These are phyloP conservation scores for Brettanomyces naardenensis DNA, from an alignment of 805 yeast species.

Conservation along the genomic window DNA sequence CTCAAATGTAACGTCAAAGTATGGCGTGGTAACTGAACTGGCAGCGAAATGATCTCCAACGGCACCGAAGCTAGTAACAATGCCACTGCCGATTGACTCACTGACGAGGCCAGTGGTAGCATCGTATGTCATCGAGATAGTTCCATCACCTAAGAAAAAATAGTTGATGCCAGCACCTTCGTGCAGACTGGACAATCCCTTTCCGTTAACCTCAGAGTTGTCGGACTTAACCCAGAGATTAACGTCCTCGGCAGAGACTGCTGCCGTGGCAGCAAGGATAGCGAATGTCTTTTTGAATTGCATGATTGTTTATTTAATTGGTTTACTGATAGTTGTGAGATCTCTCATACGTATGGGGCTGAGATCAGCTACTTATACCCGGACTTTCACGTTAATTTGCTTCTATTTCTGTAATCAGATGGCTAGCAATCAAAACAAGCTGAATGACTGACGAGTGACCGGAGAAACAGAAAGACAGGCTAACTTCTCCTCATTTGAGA, in stretches of 20 bases:
- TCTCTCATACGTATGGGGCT: too few relatives aligned
- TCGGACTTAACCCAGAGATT: neutral
- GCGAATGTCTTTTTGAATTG: neutral
- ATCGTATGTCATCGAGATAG: conserved; percentile 11
- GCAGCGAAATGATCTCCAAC: neutral
- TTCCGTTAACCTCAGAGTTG: conserved; percentile 1
- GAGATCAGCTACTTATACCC: neutral
- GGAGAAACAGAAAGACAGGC: too few relatives aligned
- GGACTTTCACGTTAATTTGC: neutral
- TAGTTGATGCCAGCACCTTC: conserved; percentile 45
- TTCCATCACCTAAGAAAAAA: conserved; percentile 24
- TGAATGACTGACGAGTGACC: too few relatives aligned
- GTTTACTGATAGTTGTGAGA: conserved; percentile 16
- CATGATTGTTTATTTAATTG: conserved; percentile 4
- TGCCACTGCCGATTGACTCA: neutral
- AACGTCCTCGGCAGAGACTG: neutral
- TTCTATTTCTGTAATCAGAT: neutral
- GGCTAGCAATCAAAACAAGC: too few relatives aligned
- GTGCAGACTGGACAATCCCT: conserved; percentile 27
- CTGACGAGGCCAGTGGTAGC: conserved; percentile 5
- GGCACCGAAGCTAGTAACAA: conserved; percentile 1
- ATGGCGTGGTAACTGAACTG: conserved; percentile 1
- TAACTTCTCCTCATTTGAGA: too few relatives aligned
- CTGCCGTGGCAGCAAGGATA: neutral
- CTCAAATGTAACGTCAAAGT: conserved; percentile 1